Evolutionary conservation across 352 stramenopile genomes (phyloP), one percentile per base, ranked within the genome.

Genomic region (Hyphochytrium catenoides): DNA sequence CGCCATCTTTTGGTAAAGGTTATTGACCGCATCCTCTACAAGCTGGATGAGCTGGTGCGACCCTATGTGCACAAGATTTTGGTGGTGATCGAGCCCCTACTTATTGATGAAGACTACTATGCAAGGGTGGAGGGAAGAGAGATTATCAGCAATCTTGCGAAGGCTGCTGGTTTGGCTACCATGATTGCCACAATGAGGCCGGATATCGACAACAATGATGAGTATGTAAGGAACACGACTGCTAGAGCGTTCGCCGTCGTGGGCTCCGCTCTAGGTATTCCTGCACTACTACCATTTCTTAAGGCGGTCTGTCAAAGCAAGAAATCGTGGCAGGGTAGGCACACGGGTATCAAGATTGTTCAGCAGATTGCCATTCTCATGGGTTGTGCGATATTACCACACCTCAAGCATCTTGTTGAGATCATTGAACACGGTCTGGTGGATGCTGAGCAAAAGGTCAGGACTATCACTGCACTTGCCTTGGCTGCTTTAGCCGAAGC

Each of bases 101-200:
- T 99, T 16, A 98, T 99, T 47, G 92, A 98, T 52, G 87, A 97
- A 55, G 92, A 99, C 56, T 97, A 97, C 45, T 99, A 97, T 53
- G 92, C 90, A 16, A 72, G 91, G 38, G 86, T 98, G 0, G 91
- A 98, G 75, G 91, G 87, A 19, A 66, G 92, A 36, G 91, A 98
- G 54, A 97, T 99, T 48, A 96, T 99, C 39, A 95, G 82, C 27
- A 98, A 99, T 51, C 53, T 99, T 8, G 84, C 85, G 2, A 98
- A 98, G 60, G 92, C 92, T 22, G 92, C 91, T 8, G 92, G 92
- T 37, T 56, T 98, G 2, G 83, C 89, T 2, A 96, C 89, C 3
- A 99, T 99, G 91, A 97, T 99, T 56, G 91, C 89, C 9, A 96
- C 89, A 0, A 97, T 99, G 86, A 69, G 91, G 8, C 88, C 91